Percentiles rank a stretch among this genome's conserved stretches.
phyloP scores from a whole-genome alignment of 2,329 filamentous ascomycete genomes.

The Grosmannia clavigera region DNA sequence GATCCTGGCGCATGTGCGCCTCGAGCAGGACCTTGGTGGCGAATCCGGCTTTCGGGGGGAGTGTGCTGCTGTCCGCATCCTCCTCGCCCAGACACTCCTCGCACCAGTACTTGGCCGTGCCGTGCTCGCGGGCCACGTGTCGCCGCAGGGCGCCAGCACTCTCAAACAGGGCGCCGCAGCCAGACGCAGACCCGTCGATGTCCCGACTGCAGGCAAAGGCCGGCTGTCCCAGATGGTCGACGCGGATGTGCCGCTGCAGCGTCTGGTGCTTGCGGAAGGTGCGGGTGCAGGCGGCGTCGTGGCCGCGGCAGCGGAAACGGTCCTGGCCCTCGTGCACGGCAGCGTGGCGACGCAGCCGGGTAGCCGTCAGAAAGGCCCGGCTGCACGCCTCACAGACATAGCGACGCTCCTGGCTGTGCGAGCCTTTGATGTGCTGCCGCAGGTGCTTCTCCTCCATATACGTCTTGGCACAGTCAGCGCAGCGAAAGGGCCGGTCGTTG shows the following conservation, averaged over 20 bases:
- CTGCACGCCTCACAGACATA: conserved; percentile 66
- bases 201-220: conserved; percentile 56
- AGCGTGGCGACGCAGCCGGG: conserved; percentile 63
- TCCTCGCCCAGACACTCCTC: conserved; percentile 48
- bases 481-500: conserved; percentile 70
- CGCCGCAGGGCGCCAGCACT: conserved; percentile 57
- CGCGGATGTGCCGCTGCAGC: conserved; percentile 68
- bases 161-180: conserved; percentile 60
- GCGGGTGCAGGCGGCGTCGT: conserved; percentile 55
- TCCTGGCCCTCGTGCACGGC: conserved; percentile 69
- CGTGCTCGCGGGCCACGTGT: conserved; percentile 61
- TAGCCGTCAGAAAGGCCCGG: conserved; percentile 72
- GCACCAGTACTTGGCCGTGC: conserved; percentile 61
- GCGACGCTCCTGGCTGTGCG: conserved; percentile 59
- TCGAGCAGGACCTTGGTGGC: conserved; percentile 59
- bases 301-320: conserved; percentile 60
- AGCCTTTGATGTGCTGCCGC: conserved; percentile 71
- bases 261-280: conserved; percentile 82
- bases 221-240: conserved; percentile 59
- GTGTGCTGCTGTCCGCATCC: conserved; percentile 21
- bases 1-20: conserved; percentile 58
- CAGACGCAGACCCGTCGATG: conserved; percentile 5
- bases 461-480: conserved; percentile 64
- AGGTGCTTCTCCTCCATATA: conserved; percentile 83
- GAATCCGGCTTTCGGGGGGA: conserved; percentile 41